Conservation (phyloP, 2,329 filamentous ascomycete species). For the Decorospora gaudefroyi region DNA sequence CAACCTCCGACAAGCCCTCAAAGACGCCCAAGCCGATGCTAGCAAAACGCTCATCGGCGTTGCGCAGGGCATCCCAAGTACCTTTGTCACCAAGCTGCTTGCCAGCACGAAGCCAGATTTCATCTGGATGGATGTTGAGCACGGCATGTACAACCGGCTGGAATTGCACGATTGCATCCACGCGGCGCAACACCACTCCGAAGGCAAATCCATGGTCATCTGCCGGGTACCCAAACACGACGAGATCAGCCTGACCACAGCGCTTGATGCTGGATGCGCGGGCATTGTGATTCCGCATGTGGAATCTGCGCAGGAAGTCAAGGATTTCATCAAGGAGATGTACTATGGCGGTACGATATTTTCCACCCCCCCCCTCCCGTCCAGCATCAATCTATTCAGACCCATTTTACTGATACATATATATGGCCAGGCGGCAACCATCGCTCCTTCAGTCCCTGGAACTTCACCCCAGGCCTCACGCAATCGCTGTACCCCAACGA, state of each 20-base stretch:
- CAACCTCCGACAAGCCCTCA: slow-evolving; percentile 28
- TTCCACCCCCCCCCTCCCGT: not conserved
- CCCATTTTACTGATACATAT: not conserved
- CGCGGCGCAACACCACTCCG: slow-evolving; percentile 34
- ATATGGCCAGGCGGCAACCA: slow-evolving; percentile 11
- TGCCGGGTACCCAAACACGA: slow-evolving; percentile 35
- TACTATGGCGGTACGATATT: slow-evolving; percentile 21
- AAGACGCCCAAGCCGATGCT: slow-evolving; percentile 28
- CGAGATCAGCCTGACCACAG: slow-evolving; percentile 28
- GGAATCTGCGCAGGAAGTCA: slow-evolving; percentile 32
- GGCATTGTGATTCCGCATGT: slow-evolving; percentile 33
- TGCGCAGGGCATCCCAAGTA: slow-evolving; percentile 34
- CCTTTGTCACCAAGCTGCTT: slow-evolving; percentile 34
- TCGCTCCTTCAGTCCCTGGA: slow-evolving; percentile 36
- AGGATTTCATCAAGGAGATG: slow-evolving; percentile 29
- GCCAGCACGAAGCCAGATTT: slow-evolving; percentile 36
- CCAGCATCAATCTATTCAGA: not conserved
- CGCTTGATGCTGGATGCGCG: slow-evolving; percentile 32
- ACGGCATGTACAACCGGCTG: slow-evolving; percentile 35
- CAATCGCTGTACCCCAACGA: slow-evolving; percentile 30
- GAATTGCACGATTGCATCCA: slow-evolving; percentile 34
- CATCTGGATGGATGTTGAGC: slow-evolving; percentile 37
- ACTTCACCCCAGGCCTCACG: slow-evolving; percentile 27
- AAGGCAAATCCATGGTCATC: slow-evolving; percentile 29
- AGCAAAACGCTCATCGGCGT: slow-evolving; percentile 33